Base-by-base conservation (phyloP, 2,329 filamentous ascomycete species). In the Dactylellina sp. region DNA sequence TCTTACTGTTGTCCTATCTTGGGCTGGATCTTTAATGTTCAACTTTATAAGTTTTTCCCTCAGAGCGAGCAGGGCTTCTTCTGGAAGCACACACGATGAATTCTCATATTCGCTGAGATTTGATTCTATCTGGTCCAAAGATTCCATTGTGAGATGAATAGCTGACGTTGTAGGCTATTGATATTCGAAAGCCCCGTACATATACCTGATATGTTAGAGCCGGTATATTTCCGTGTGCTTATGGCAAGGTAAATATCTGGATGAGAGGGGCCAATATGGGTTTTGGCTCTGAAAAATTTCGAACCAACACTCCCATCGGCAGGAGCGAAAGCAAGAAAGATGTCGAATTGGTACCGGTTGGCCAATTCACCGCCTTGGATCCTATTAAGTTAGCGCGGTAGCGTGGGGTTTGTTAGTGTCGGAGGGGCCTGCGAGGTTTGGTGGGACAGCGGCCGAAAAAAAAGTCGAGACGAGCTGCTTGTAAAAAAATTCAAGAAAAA, bases 21-120 rank as follows among this genome's bases (percentile, higher is more conserved):
- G 46, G 25, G 40, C 52, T 32, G 32, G 40, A 20, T 66, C 56
- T 47, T 64, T 74, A 18, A 74, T 61, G 49, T 74, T 66, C n/a
- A 74, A 22, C 24, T 74, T 61, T 32, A 74, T 74, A 0, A 74
- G 61, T 14, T 62, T 66, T 12, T 74, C 55, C 22, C 70, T 25
- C 14, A 74, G 49, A 16, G 56, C 9, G 4, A 46, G 42, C 2
- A 74, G 25, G 2, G n/a, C 32, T 7, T 49, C 32, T 28, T 66
- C 61, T 7, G 70, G 47, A 6, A 74, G 18, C 12, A 60, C 46
- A 32, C 16, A 9, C 14, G 35, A 40, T 7, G 59, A 16, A 25
- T 39, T 18, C 39, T 44, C 42, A 37, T 60, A 47, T 39, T 64
- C 52, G 20, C 18, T 28, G 5, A 55, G 16, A 39, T 49, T 57